Evolutionary conservation across 2,329 filamentous ascomycete genomes (phyloP), one percentile per base, ranked within the genome.

Genomic region (Davidsoniella virescens): DNA sequence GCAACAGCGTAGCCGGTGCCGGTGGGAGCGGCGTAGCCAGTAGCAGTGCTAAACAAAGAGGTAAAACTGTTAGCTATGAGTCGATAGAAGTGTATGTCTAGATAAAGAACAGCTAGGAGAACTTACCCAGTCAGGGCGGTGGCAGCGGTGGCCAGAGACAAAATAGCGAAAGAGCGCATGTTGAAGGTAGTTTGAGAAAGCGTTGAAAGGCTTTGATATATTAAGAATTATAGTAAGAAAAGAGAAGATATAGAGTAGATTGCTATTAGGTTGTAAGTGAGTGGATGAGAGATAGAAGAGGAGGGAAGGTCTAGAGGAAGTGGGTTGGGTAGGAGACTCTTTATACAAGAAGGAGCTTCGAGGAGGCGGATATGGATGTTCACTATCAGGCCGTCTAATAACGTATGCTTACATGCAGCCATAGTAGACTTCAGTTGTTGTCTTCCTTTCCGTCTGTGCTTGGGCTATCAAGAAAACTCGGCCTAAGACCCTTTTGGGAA

Each of bases 101-200:
- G 25, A 44, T 1, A 14, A 8, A 3, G 12, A 20, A 18, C 5
- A 17, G 20, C 2, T 26, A 16, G 3, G 20, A 17, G 5, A 36
- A 44, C 51, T 18, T 53, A 53, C 51, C 51, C 51, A 17, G 51
- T 53, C n/a, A 47, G 18, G 39, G 51, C 51, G 20, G 51, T 20
- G 44, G 47, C 51, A 29, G 38, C 43, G 20, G 42, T 29, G 25
- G 44, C 51, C 38, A 53, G 43, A 33, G 51, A 53, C 47, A 53
- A 29, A 12, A 53, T 12, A 25, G 38, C 26, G 17, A 53, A 53
- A 17, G 51, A 47, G 29, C 47, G 51, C 51, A 53, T 53, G 3
- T 49, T 49, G 47, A 38, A 6, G 17, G 14, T n/a, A 26, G 14
- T 41, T 33, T 33, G 9, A 33, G 5, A 23, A 23, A 33, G 29